Base-by-base conservation (phyloP, 805 yeast species). In the Cyberlindnera lachancei region DNA sequence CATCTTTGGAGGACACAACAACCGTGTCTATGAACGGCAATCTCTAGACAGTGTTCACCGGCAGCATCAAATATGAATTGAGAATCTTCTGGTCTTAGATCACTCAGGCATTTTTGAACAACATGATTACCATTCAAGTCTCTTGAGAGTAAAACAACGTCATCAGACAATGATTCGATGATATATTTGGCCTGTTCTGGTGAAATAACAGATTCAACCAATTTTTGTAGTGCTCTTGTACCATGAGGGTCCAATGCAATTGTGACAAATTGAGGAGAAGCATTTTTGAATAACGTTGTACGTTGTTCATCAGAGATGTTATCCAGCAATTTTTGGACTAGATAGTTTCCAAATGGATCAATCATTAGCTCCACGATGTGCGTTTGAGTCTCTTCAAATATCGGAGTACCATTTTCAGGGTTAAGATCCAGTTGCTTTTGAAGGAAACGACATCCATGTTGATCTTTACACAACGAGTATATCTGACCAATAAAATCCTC, bases 91-190 rank as follows among this genome's bases (percentile, higher is more conserved):
- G 81, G 66, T 18, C 60, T 55, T 46, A 92, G 70, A 45, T 74
- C 73, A 45, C 85, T 85, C 40, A 92, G 63, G 55, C 95, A 84
- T 59, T 86, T 88, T 55, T 92, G 98, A 31, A 92, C 80, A 22
- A 92, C 96, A 56, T 90, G 98, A 55, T 92, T 92, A 43, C 98
- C 98, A 58, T 92, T 92, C 54, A 88, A 64, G 56, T 92, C 97
- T 45, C 90, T 72, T 30, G 92, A 79, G 44, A 92, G 62, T 25
- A 75, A 61, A 5, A 88, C 94, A 34, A 92, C 80, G 37, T 84
- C 81, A 3, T 80, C 72, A 17, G 70, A 59, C 36, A 86, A 65
- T 4, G 83, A 63, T 5, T 64, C 60, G 15, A 79, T 73, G 30
- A 85, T 61, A 33, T 85, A 62, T 22, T 64, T 56, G 18, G 82